A percentile compares a stretch with the other conserved stretches of the same genome.
Conservation (phyloP, 75 land plant species). For the Cunninghamia lanceolata region DNA sequence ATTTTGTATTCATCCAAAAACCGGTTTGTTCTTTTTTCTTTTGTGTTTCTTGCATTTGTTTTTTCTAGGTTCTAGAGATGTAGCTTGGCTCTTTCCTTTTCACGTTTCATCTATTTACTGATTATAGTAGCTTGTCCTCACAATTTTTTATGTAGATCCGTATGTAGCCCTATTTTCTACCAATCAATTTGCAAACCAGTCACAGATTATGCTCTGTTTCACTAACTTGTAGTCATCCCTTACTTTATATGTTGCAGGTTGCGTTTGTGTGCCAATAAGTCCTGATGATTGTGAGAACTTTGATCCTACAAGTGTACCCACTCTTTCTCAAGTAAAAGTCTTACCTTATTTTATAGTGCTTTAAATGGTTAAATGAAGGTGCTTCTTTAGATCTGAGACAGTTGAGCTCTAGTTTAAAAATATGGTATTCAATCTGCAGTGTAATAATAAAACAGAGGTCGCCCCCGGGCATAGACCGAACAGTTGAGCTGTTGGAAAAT, state of each 20-base stretch:
- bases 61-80: constrained; percentile 5
- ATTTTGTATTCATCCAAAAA: constrained; percentile 99
- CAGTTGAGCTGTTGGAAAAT: no score
- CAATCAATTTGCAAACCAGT: background rate
- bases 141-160: background rate
- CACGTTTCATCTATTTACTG: background rate
- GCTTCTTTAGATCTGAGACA: background rate
- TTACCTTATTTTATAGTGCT: background rate
- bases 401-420: background rate
- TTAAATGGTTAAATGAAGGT: background rate
- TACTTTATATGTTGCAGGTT: constrained; percentile 56
- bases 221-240: background rate
- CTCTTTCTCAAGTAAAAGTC: constrained; percentile 69
- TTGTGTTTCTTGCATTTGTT: background rate
- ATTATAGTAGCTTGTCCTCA: background rate
- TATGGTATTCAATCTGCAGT: background rate
- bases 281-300: constrained; percentile 85
- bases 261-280: constrained; percentile 97
- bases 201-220: background rate
- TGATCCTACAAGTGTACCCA: constrained; percentile 93
- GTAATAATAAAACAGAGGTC: background rate
- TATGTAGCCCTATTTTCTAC: background rate
- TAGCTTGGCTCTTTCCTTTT: background rate
- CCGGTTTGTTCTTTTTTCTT: constrained; percentile 46
- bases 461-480: no score